Conservation (phyloP, 805 yeast species). For the Candida suzukii region DNA sequence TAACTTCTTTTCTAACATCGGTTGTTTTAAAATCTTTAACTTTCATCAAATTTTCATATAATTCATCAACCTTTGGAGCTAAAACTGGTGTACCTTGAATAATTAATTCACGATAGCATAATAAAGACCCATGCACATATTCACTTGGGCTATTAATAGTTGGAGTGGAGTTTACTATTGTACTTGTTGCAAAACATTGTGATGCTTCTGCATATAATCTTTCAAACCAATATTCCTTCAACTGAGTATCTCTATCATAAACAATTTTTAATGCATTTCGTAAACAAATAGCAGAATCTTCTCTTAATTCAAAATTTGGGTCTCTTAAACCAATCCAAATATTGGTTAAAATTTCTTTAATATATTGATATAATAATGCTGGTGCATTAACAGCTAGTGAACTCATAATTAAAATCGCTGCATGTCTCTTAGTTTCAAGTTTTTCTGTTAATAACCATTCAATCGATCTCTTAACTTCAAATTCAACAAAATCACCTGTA, state of each 20-base stretch:
- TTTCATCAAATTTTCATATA: conserved; percentile 65
- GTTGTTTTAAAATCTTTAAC: conserved; percentile 73
- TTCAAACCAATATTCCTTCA: conserved; percentile 71
- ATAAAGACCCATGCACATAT: conserved; percentile 77
- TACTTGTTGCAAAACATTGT: conserved; percentile 15
- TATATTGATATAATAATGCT: conserved; percentile 69
- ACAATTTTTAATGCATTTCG: conserved; percentile 74
- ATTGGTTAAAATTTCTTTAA: conserved; percentile 69
- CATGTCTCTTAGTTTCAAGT: conserved; percentile 81
- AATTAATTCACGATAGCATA: conserved; percentile 76
- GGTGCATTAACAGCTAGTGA: conserved; percentile 87
- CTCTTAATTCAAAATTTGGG: conserved; percentile 62
- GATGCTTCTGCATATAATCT: conserved; percentile 37
- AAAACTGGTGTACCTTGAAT: conserved; percentile 66
- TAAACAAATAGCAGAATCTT: conserved; percentile 78
- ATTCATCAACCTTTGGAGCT: conserved; percentile 62
- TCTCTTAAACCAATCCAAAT: conserved; percentile 88
- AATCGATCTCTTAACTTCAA: conserved; percentile 79
- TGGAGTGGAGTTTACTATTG: conserved; percentile 1
- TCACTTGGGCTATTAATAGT: conserved; percentile 37
- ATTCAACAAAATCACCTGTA: conserved; percentile 89
- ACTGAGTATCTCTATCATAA: conserved; percentile 64
- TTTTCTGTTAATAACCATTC: conserved; percentile 91
- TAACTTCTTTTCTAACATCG: conserved; percentile 77
- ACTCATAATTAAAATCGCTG: conserved; percentile 76